These are phyloP conservation scores for Zalaria sp. DNA, from an alignment of 2,329 filamentous ascomycete species.

Conservation along the genomic window DNA sequence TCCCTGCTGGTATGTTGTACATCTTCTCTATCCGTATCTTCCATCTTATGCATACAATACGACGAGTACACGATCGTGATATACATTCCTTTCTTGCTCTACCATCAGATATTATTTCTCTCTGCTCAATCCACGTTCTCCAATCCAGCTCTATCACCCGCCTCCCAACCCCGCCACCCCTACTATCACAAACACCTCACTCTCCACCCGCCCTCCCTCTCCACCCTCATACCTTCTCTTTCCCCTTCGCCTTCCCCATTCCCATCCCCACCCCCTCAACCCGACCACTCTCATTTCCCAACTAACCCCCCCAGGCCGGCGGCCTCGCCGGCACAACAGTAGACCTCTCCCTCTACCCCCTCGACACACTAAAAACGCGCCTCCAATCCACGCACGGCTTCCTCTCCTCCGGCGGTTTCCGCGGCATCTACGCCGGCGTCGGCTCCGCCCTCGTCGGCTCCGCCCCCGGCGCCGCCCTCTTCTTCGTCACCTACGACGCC, in stretches of 20 bases:
- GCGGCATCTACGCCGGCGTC: slow-evolving; percentile 83
- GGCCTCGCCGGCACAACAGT: slow-evolving; percentile 89
- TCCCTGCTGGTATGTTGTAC: slow-evolving; percentile 28
- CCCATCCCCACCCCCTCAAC: neutral
- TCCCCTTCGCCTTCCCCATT: neutral
- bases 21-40: neutral
- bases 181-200: neutral
- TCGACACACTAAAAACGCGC: slow-evolving; percentile 97
- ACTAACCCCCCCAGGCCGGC: slow-evolving; percentile 46
- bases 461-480: slow-evolving; percentile 85
- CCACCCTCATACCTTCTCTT: neutral
- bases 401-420: slow-evolving; percentile 73
- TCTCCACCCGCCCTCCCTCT: neutral
- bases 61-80: too few relatives aligned
- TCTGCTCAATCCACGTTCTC: neutral
- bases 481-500: slow-evolving; percentile 47
- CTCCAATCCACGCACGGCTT: slow-evolving; percentile 74
- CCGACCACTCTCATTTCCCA: neutral
- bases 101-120: neutral
- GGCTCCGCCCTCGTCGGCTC: slow-evolving; percentile 82
- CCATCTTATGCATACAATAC: neutral
- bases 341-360: slow-evolving; percentile 90
- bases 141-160: neutral
- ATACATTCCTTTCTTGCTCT: neutral
- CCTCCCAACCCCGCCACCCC: neutral